Conservation (phyloP, 2,329 filamentous ascomycete genomes). For the Metarhizium brunneum region DNA sequence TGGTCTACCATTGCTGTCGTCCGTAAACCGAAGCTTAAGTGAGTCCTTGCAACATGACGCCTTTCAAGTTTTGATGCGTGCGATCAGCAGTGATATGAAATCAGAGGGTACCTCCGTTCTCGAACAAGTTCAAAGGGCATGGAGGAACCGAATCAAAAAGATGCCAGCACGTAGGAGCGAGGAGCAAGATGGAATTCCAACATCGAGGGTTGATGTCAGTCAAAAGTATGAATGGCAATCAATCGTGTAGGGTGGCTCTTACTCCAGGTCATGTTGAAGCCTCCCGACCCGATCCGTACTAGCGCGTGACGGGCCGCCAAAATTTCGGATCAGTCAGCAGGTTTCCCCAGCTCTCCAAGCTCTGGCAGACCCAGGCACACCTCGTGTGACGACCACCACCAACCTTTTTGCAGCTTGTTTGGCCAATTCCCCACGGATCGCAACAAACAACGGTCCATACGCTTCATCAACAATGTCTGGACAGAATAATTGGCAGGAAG, state of each 20-base stretch:
- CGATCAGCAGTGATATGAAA: neutral
- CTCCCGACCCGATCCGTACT: neutral
- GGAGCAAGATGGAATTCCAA: too few relatives aligned
- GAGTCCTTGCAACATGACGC: constrained; percentile 1
- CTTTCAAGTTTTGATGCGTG: neutral
- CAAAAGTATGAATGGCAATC: too few relatives aligned
- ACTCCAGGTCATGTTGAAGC: neutral
- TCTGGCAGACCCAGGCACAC: neutral
- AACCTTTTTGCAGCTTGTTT: neutral
- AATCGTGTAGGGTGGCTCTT: too few relatives aligned
- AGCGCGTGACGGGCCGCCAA: neutral
- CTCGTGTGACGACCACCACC: neutral
- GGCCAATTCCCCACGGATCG: neutral
- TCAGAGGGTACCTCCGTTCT: neutral
- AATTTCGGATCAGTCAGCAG: constrained; percentile 6
- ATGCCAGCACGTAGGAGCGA: neutral
- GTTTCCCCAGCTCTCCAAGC: neutral
- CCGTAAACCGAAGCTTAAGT: neutral
- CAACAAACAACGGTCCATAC: neutral
- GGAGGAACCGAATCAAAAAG: neutral
- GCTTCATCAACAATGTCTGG: constrained; percentile 18
- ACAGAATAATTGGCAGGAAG: constrained; percentile 35
- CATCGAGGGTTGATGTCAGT: too few relatives aligned
- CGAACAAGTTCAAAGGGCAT: neutral
- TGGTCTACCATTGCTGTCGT: too few relatives aligned